Conservation (phyloP, 805 yeast species). For the Ascoidea rubescens region DNA sequence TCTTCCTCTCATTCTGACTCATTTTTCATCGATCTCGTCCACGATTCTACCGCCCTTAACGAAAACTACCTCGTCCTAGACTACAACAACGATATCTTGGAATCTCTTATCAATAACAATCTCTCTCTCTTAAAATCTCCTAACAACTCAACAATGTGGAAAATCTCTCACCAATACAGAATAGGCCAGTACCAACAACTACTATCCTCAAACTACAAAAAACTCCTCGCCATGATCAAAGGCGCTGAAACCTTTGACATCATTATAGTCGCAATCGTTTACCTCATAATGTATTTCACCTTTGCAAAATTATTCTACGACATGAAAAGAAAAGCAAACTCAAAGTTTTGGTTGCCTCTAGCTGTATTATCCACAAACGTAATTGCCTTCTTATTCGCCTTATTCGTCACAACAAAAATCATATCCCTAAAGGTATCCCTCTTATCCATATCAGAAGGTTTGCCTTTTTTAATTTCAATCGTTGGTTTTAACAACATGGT, state of each 20-base stretch:
- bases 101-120: too few relatives aligned
- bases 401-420: conserved; percentile 42
- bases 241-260: conserved; percentile 84
- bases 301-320: conserved; percentile 60
- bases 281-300: conserved; percentile 79
- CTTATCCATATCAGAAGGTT: conserved; percentile 71
- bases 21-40: conserved; percentile 20
- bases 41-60: conserved; percentile 25
- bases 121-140: conserved; percentile 7
- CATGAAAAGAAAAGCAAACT: conserved; percentile 59
- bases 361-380: conserved; percentile 67
- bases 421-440: conserved; percentile 53
- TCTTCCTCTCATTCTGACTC: background rate
- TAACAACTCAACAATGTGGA: conserved; percentile 41
- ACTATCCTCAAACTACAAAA: conserved; percentile 24
- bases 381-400: conserved; percentile 73
- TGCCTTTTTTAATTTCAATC: conserved; percentile 85
- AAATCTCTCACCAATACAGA: conserved; percentile 37
- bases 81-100: conserved; percentile 12
- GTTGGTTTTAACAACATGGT: conserved; percentile 86
- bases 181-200: conserved; percentile 44
- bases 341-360: conserved; percentile 77
- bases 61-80: conserved; percentile 28
- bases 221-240: conserved; percentile 30
- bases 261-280: conserved; percentile 64